These are phyloP conservation scores for Tolypocladium nubicola DNA, from an alignment of 2,329 filamentous ascomycete genomes.

Conservation along the genomic window DNA sequence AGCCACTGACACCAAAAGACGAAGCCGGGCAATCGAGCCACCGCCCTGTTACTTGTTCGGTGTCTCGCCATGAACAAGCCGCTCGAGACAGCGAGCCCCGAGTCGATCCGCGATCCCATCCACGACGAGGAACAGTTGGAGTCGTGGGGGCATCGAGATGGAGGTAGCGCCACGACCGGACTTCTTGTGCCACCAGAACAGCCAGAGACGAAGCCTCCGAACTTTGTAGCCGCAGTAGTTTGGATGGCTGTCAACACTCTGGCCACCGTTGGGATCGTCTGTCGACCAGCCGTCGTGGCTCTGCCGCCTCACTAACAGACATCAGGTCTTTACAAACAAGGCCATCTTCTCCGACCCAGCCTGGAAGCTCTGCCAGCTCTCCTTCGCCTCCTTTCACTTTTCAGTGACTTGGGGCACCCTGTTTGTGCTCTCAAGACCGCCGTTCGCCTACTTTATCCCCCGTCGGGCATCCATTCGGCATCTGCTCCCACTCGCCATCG, in stretches of 20 bases:
- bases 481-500: conserved; percentile 52
- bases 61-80: background rate
- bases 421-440: conserved; percentile 48
- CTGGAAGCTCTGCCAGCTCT: conserved; percentile 51
- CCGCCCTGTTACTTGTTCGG: background rate
- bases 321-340: conserved; percentile 59
- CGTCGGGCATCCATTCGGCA: conserved; percentile 42
- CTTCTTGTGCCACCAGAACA: background rate
- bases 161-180: background rate
- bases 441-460: conserved; percentile 47
- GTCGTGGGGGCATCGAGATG: background rate
- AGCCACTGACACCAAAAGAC: background rate
- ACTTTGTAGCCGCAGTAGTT: conserved; percentile 9
- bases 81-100: background rate
- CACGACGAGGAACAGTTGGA: background rate
- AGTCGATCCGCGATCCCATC: background rate
- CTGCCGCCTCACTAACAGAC: conserved; percentile 3
- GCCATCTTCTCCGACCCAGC: conserved; percentile 54
- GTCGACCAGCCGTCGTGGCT: conserved; percentile 10
- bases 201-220: background rate
- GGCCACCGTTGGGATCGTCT: conserved; percentile 52
- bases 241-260: conserved; percentile 54
- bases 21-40: background rate
- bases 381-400: conserved; percentile 61
- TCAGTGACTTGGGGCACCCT: conserved; percentile 54